Base-by-base conservation (phyloP, 2,329 filamentous ascomycete species). In the Venturia carpophila region DNA sequence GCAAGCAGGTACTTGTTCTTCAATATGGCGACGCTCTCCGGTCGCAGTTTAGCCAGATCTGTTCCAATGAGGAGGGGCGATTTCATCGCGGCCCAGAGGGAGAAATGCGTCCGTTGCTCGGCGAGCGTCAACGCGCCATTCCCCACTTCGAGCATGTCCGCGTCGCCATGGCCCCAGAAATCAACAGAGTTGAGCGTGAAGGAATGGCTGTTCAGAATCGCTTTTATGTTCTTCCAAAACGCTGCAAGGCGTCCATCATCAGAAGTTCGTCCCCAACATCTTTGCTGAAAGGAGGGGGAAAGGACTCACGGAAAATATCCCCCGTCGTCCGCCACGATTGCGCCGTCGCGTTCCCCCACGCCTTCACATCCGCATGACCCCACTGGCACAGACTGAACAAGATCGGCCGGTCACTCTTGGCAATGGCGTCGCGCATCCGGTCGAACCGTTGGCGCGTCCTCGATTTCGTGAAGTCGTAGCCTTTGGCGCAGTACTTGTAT, bases 361-460 rank as follows among this genome's bases (percentile, higher is more conserved):
- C 27, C 5, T 24, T 30, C 5, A 52, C 47, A 52, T 52, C 24
- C 19, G 47, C 47, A 1, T 76, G 69, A 2, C 80, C 81, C 82
- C 82, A 84, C 65, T 82, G 79, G 70, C 79, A 81, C 68, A 81
- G 71, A 9, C 74, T 73, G 68, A 80, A 82, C 3, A 80, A 67
- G 17, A 81, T 79, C 1, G 75, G 73, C 11, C 47, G 24, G 11
- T 78, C 73, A 2, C 75, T 76, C 11, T 79, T 80, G 11, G 72
- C 71, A 65, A 85, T 73, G 0, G 80, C 80, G 69, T 84, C 78
- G n/a, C 80, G 75, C 83, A 85, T 85, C 30, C 69, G 67, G 4
- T 69, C 69, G 71, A 79, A 86, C 10, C 83, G 77, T 37, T 75
- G 68, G 3, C 77, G 75, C 0, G 80, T 81, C 27, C 75, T 79